Evolutionary conservation across 2,329 filamentous ascomycete species (phyloP), one percentile per base, ranked within the genome.

Genomic region (Talaromyces albobiverticillius): DNA sequence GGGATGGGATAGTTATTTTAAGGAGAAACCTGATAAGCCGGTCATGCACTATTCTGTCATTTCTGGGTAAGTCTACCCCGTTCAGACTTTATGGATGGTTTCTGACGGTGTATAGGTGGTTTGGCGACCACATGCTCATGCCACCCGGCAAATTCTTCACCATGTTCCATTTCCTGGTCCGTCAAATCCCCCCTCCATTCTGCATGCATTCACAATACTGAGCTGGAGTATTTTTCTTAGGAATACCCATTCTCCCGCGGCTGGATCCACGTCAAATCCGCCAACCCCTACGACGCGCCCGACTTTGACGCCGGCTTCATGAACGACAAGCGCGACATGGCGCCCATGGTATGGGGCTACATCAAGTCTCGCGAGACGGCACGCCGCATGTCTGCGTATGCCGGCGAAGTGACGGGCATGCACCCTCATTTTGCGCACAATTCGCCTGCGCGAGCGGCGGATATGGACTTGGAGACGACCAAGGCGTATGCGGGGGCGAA

Each of bases 11-110:
- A 85, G 82, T 51, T 92, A 93, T 75, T 93, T 92, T 72, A 88
- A 90, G 76, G 73, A 92, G 67, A 91, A 91, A 76, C 87, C 87
- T 1, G 88, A 92, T 71, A 92, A 92, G 79, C 89, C 88, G 0
- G 88, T 92, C 41, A 92, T 92, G 88, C 89, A 92, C 67, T 92
- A 92, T 73, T 87, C 81, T 1, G 82, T 91, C 53, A 90, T 92
- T 64, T 76, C 86, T 14, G 86, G 86, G 48, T 51, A 51, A 23
- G n/a, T 6, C 5, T 29, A 41, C 13, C 5, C 8, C 47, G 2
- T 3, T 32, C n/a, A n/a, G n/a, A n/a, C n/a, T n/a, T n/a, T n/a
- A n/a, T n/a, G n/a, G n/a, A n/a, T n/a, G n/a, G n/a, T n/a, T n/a
- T n/a, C n/a, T n/a, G n/a, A n/a, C n/a, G n/a, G n/a, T n/a, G n/a